Conservation (phyloP, 768 basidiomycete genomes). For the Lactarius hatsudake region DNA sequence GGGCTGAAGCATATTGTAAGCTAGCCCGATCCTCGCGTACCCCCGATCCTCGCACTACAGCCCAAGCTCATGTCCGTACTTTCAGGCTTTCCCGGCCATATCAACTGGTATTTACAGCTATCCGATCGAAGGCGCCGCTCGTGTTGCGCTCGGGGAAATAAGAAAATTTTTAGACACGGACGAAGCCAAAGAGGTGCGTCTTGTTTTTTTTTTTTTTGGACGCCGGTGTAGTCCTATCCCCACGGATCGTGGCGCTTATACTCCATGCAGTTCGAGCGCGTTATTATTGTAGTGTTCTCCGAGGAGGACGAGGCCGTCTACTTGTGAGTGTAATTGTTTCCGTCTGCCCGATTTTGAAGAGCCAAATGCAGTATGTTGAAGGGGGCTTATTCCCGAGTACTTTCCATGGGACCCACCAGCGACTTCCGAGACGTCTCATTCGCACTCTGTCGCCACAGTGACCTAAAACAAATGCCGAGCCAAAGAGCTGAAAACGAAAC, state of each 20-base stretch:
- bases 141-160: slow-evolving; percentile 59
- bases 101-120: slow-evolving; percentile 81
- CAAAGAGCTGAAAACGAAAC: neutral
- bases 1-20: slow-evolving; percentile 63
- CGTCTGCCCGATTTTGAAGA: slow-evolving; percentile 2
- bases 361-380: slow-evolving; percentile 1
- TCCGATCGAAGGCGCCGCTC: slow-evolving; percentile 69
- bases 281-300: slow-evolving; percentile 75
- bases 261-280: slow-evolving; percentile 49
- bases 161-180: slow-evolving; percentile 57
- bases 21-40: slow-evolving; percentile 3
- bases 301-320: slow-evolving; percentile 62
- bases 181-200: slow-evolving; percentile 39
- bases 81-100: slow-evolving; percentile 75
- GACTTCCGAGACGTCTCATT: neutral
- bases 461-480: neutral
- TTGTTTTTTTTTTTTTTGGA: slow-evolving; percentile 1
- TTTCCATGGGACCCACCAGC: slow-evolving; percentile 9
- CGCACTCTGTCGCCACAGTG: neutral
- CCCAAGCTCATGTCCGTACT: too few relatives aligned
- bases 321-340: slow-evolving; percentile 44
- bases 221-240: neutral
- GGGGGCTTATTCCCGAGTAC: slow-evolving; percentile 18
- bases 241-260: neutral
- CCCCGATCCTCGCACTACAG: neutral